A percentile compares a stretch with the other conserved stretches of the same genome.
Conservation (phyloP, 352 stramenopile species). For the Phytopythium boreale region DNA sequence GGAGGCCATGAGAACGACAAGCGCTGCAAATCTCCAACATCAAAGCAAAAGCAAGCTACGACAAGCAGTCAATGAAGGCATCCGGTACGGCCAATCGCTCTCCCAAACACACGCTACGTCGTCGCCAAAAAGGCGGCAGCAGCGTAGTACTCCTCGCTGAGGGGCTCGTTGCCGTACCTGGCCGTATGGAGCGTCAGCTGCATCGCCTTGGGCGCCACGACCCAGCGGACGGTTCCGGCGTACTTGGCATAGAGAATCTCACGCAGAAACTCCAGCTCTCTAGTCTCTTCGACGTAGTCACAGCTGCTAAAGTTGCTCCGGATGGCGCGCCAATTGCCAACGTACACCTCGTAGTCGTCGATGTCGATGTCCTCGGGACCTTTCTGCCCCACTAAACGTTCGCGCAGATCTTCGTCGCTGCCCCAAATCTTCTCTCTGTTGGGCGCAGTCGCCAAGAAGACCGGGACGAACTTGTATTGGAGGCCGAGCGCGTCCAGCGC, state of each 20-base stretch:
- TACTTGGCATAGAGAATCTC: neutral
- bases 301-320: no score
- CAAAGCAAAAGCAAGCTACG: no score
- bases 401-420: neutral
- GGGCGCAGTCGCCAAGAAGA: neutral
- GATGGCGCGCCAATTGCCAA: neutral
- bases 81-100: no score
- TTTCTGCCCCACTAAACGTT: neutral
- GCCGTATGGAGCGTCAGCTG: neutral
- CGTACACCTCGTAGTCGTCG: neutral
- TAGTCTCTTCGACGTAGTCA: neutral
- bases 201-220: neutral
- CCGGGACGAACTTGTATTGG: constrained; percentile 1
- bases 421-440: neutral
- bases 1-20: no score
- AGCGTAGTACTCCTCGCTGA: neutral
- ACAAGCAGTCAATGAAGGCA: no score
- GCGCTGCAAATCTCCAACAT: no score
- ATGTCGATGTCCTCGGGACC: no score
- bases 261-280: neutral
- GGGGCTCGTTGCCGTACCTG: neutral
- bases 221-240: neutral
- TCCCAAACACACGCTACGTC: no score
- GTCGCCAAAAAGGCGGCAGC: constrained; percentile 1
- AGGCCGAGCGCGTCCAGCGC: neutral